Conservation (phyloP, 352 stramenopile species). For the Phytophthora fragariae region DNA sequence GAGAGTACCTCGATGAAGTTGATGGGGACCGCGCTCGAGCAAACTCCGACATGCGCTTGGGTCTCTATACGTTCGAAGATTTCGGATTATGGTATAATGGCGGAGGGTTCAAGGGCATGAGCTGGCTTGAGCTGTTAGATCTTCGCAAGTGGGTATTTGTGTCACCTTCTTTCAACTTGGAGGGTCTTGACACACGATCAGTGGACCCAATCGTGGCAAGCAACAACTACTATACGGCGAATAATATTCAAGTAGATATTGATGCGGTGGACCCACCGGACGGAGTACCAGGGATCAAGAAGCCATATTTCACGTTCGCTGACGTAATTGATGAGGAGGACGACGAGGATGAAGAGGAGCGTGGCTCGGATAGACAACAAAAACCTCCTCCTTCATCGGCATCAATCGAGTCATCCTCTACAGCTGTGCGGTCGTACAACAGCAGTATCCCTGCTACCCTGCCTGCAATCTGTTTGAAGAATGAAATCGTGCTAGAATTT, state of each 20-base stretch:
- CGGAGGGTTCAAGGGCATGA: conserved; percentile 79
- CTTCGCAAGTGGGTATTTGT: conserved; percentile 88
- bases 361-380: conserved; percentile 16
- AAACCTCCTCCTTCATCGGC: conserved; percentile 28
- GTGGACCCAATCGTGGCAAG: conserved; percentile 78
- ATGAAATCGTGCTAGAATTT: conserved; percentile 87
- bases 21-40: conserved; percentile 48
- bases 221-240: conserved; percentile 86
- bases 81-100: conserved; percentile 90
- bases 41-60: conserved; percentile 61
- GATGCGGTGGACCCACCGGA: conserved; percentile 55
- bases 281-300: conserved; percentile 42
- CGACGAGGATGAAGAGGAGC: conserved; percentile 63
- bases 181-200: conserved; percentile 70
- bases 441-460: conserved; percentile 69
- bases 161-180: conserved; percentile 70
- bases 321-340: conserved; percentile 76
- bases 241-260: conserved; percentile 86
- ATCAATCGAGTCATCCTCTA: conserved; percentile 72
- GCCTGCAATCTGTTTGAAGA: conserved; percentile 79
- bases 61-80: conserved; percentile 83
- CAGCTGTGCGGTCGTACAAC: conserved; percentile 50
- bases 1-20: conserved; percentile 45
- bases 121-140: conserved; percentile 88
- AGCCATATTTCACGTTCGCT: conserved; percentile 63